Conservation (phyloP, 192 early-diverging fungal species). For the Backusella macrospora region DNA sequence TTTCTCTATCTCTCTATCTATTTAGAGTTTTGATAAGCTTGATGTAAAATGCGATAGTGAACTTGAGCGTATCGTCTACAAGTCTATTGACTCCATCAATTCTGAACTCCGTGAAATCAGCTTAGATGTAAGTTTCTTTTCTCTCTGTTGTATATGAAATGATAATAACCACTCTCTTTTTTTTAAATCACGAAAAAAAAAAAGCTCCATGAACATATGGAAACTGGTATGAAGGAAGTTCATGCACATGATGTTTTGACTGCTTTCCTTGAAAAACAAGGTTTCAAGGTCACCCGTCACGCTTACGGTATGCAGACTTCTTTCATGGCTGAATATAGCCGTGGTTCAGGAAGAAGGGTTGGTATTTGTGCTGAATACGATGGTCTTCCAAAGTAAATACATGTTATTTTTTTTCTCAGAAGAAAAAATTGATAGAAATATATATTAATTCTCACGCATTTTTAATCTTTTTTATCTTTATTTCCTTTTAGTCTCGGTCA, state of each 20-base stretch:
- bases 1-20: background rate
- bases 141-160: background rate
- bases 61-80: slow-evolving; percentile 25
- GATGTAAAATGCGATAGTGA: slow-evolving; percentile 33
- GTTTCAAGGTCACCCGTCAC: slow-evolving; percentile 64
- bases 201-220: slow-evolving; percentile 60
- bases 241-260: slow-evolving; percentile 68
- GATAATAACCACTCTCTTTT: background rate
- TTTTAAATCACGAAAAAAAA: background rate
- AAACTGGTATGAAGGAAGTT: slow-evolving; percentile 58
- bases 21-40: slow-evolving; percentile 31
- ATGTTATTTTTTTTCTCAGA: background rate
- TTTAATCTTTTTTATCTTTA: background rate
- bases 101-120: slow-evolving; percentile 35
- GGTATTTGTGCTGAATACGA: slow-evolving; percentile 66
- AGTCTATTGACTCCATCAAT: slow-evolving; percentile 21
- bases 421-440: background rate
- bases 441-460: background rate
- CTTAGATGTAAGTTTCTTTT: slow-evolving; percentile 26
- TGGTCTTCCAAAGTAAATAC: slow-evolving; percentile 59
- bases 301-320: slow-evolving; percentile 73
- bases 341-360: slow-evolving; percentile 49
- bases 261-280: slow-evolving; percentile 62
- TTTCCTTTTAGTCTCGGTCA: slow-evolving; percentile 41
- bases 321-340: slow-evolving; percentile 68